Base-by-base conservation (phyloP, 176 grass and related monocot genomes). In the Lolium perenne region DNA sequence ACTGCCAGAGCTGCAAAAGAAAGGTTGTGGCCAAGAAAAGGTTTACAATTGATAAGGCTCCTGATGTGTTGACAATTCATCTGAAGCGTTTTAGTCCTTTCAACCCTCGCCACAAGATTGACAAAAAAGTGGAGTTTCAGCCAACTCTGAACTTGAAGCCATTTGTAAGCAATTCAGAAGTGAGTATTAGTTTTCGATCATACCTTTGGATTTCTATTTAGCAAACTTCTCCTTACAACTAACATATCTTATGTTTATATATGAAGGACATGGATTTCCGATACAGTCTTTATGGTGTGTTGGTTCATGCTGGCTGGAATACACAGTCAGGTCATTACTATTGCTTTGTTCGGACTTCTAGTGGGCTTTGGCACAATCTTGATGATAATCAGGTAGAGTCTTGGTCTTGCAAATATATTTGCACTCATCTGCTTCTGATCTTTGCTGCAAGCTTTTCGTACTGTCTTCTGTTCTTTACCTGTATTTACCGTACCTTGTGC, bases 351-450 rank as follows among this genome's bases (percentile, higher is more conserved):
- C 88, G 88, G 68, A 97, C 95, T 38, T 97, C 92, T 65, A 91
- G 88, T 91, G 92, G 95, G n/a, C 77, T 86, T 55, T 97, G 95
- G 95, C 95, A 97, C 83, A 92, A 89, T 89, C 92, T 97, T 75
- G 92, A 97, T 86, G 95, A 97, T 89, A 97, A 89, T 23, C 46
- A 94, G 95, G 86, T 76, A 21, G 26, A 40, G 9, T 87, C 32
- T 63, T 8, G 0, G 66, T 69, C 20, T 79, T 82, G 69, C 23
- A 58, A 65, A 81, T 89, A n/a, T 82, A 61, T 65, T 84, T 82
- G 7, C 50, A 68, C 32, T 35, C 8, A 78, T 67, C 64, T 82
- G 15, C 53, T 80, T 84, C 32, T 84, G 2, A 60, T 69, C 38
- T 46, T 81, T 80, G 59, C 22, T 68, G 38, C 71, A 2, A 41